A percentile compares a stretch with the other conserved stretches of the same genome.
These are phyloP conservation scores for Apiospora koreana DNA, from an alignment of 2,329 filamentous ascomycete species.

Conservation along the genomic window DNA sequence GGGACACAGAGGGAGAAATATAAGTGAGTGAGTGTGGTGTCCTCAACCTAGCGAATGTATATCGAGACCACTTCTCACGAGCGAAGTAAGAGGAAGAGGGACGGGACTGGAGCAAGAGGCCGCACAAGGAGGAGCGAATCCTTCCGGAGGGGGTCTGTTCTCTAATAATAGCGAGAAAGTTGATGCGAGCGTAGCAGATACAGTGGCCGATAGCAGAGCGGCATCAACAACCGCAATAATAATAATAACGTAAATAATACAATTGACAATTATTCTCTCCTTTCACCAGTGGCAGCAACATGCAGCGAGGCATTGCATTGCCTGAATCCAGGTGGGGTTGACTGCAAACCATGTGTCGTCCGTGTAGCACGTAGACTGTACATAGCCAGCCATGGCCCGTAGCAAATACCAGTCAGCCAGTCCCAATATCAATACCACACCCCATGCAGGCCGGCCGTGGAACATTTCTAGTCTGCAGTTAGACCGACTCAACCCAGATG, in stretches of 20 bases:
- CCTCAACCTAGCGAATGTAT: not conserved
- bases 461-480: conserved; percentile 1
- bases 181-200: not conserved
- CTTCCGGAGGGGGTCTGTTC: not conserved
- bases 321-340: not conserved
- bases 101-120: not conserved
- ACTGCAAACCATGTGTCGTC: not conserved
- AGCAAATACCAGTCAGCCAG: not conserved
- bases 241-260: not conserved
- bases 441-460: not conserved
- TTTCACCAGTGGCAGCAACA: not conserved
- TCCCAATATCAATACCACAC: not conserved
- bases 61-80: not conserved
- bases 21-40: not conserved
- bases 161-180: not conserved
- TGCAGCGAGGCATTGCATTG: not conserved
- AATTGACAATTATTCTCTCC: not conserved
- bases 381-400: not conserved
- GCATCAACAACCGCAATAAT: not conserved
- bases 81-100: not conserved
- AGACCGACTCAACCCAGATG: not conserved
- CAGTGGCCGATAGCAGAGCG: not conserved
- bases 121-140: not conserved
- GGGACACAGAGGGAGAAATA: not conserved
- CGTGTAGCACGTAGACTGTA: not conserved